Evolutionary conservation across 306 rosid genomes (phyloP).

Genomic region (Cucurbita ficifolia): DNA sequence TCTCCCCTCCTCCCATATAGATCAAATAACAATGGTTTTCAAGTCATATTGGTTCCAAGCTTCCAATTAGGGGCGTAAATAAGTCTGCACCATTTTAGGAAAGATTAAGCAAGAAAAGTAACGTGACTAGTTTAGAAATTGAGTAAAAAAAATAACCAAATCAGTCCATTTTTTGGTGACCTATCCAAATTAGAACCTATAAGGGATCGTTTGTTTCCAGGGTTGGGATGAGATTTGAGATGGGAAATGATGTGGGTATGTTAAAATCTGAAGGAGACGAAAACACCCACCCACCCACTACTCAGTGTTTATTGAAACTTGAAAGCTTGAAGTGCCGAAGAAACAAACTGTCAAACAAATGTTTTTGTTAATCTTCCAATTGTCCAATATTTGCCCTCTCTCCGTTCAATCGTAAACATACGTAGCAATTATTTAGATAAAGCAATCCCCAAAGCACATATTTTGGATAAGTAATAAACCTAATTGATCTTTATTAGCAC

Average conservation of each 20-base stretch:
- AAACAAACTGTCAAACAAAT: slow-evolving; percentile 16
- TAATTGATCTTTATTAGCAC: background rate
- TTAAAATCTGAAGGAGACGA: slow-evolving; percentile 3
- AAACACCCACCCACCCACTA: slow-evolving; percentile 11
- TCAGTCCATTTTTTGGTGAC: background rate
- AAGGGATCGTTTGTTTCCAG: no score
- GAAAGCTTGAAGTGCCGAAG: slow-evolving; percentile 31
- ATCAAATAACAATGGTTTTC: background rate
- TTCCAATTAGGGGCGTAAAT: background rate
- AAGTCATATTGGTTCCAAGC: background rate
- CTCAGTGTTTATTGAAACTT: slow-evolving; percentile 36
- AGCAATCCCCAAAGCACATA: slow-evolving; percentile 8
- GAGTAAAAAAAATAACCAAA: background rate
- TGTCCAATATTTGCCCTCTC: slow-evolving; percentile 12
- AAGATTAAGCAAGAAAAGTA: background rate
- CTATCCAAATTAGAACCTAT: background rate
- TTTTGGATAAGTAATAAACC: background rate
- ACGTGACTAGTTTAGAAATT: background rate
- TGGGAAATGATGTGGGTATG: no score
- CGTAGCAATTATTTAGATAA: slow-evolving; percentile 16
- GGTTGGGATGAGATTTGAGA: no score
- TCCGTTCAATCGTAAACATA: slow-evolving; percentile 22
- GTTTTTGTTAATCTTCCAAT: slow-evolving; percentile 21
- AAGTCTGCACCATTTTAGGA: background rate
- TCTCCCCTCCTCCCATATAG: background rate